Evolutionary conservation across 2,329 filamentous ascomycete genomes (phyloP), one percentile per base, ranked within the genome.

Genomic region (Cytospora paraplurivora): DNA sequence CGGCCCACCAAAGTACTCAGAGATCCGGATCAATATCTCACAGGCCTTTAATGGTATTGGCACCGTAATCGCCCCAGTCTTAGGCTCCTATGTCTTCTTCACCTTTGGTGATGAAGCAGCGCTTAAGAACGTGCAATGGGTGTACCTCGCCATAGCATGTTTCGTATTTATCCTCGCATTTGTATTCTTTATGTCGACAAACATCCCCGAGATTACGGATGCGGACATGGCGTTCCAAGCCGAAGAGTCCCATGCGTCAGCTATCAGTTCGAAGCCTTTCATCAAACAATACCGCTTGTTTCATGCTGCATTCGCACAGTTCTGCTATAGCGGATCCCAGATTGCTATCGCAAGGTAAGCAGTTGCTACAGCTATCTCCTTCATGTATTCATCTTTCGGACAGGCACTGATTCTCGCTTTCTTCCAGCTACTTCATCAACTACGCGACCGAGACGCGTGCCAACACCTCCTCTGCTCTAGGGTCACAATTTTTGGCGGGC

Each of bases 11-110:
- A 82, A 84, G 67, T 91, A 88, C 74, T 86, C 89, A 7, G 89
- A 91, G 71, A 76, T 92, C 66, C 86, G 90, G 68, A 86, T 93
- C 77, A 90, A 93, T 75, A 78, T 92, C 59, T 88, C 89, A 1
- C 90, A 93, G 74, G 88, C 88, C 60, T 88, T 93, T 76, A 90
- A 93, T 71, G 90, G 88, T 60, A 85, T 92, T 55, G 90, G 89
- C 41, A 88, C 88, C 10, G 87, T 92, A 55, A 79, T 92, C 47
- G 89, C 89, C 0, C 90, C 90, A 1, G 84, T 92, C 0, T 79
- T 93, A 10, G 90, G 88, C 51, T 89, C 87, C 1, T 88, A 88
- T 65, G 88, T 89, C 62, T 90, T 93, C 76, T 93, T 93, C 77
- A 84, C 82, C 62, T 83, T 85, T 55, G 79, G 82, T 62, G 82